Conservation (phyloP, 495 filamentous ascomycete genomes). For the Bacidia gigantensis region DNA sequence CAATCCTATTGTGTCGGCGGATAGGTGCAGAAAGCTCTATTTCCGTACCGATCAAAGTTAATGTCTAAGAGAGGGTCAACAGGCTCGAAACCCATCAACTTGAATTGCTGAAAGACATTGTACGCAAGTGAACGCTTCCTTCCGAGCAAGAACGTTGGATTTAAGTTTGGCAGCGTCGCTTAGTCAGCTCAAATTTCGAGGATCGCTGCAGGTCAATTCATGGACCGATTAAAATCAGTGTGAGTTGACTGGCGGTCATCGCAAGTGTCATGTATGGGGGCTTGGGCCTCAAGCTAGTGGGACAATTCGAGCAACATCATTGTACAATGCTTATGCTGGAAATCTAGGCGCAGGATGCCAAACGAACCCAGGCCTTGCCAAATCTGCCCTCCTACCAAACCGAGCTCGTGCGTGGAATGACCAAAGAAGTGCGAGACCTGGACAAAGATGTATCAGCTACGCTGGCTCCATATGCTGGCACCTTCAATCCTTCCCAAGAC, state of each 20-base stretch:
- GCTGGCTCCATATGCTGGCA: constrained; percentile 66
- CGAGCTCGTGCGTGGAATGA: constrained; percentile 75
- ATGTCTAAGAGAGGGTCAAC: no score
- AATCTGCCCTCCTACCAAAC: constrained; percentile 89
- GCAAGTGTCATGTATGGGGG: constrained; percentile 15
- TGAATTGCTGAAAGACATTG: no score
- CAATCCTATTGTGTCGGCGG: not conserved
- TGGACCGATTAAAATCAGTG: no score
- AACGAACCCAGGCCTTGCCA: constrained; percentile 77
- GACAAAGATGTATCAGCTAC: constrained; percentile 76
- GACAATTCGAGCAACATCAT: not conserved
- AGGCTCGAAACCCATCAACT: no score
- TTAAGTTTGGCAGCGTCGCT: no score
- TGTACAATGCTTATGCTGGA: constrained; percentile 1
- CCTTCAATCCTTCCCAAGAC: constrained; percentile 74
- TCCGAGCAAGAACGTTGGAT: no score
- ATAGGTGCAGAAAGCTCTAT: no score
- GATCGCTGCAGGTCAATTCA: no score
- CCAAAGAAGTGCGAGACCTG: constrained; percentile 85
- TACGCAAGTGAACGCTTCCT: no score
- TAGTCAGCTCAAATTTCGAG: no score
- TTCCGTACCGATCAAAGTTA: no score
- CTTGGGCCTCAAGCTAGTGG: constrained; percentile 23
- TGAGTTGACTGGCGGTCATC: not conserved
- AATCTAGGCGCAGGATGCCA: constrained; percentile 85